Evolutionary conservation across 177 flowering plant genomes (phyloP), one percentile per base, ranked within the genome.

Genomic region (Vitis hybrid): DNA sequence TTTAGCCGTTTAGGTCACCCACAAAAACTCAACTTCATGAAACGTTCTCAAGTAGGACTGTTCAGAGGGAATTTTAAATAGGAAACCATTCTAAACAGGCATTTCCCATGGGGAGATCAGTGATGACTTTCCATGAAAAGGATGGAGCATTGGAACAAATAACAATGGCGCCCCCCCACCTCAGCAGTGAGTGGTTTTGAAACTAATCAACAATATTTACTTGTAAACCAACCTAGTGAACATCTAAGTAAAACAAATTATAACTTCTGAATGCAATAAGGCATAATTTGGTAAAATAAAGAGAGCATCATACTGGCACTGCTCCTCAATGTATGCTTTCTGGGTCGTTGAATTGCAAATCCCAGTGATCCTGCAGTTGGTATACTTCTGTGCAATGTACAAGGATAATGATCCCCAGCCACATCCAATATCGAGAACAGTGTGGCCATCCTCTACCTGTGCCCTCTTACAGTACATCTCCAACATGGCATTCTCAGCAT

Each of bases 341-440:
- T 94, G 98, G 1, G 97, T 88, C 0, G 55, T 66, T 61, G 98
- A 94, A 78, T 92, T 94, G 85, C 94, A 90, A 67, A 94, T 89
- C 64, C 97, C 97, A 1, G 98, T 94, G 45, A 94, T 66, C 64
- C 53, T 83, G 81, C 95, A 91, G 65, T 86, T 90, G 12, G 69
- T 75, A 70, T 83, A 91, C 60, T 92, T 94, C 62, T 86, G 83
- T 6, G 98, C 98, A 73, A 94, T 82, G 80, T 86, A 89, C 2
- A 94, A 62, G 65, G 87, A 75, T 31, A 92, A 83, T 15, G 97
- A 89, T 31, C 98, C 98, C 98, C 97, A 92, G 18, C 97, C 98
- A 86, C 98, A 94, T 29, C 97, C 98, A 76, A 94, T 80, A 80
- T 94, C 98, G 73, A 94, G 97, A 68, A 94, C 86, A 21, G 84